A percentile compares a stretch with the other conserved stretches of the same genome.
Conservation (phyloP, 441 rosid genomes). For the Raphanus hybrid region DNA sequence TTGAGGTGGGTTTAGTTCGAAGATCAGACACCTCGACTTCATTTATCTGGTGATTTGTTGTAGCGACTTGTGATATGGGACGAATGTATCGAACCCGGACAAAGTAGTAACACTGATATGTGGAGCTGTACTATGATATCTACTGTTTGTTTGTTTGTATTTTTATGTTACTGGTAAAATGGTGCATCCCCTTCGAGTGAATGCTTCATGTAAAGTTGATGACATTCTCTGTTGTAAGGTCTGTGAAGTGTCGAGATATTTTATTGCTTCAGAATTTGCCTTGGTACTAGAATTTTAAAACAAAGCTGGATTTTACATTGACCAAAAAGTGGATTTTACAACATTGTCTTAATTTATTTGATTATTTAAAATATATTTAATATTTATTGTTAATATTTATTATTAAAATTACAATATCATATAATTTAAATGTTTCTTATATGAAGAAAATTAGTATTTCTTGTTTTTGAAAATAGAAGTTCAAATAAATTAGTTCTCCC, state of each 20-base stretch:
- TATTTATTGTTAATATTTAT: no score
- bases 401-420: background rate
- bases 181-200: slow-evolving; percentile 41
- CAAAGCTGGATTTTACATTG: background rate
- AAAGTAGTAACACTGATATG: slow-evolving; percentile 29
- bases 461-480: background rate
- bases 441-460: background rate
- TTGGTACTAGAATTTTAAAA: background rate
- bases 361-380: no score
- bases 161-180: slow-evolving; percentile 31
- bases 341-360: background rate
- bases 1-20: slow-evolving; percentile 81
- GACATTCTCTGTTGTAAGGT: slow-evolving; percentile 29
- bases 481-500: background rate
- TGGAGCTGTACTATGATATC: slow-evolving; percentile 35
- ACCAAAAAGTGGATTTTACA: background rate
- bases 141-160: slow-evolving; percentile 36
- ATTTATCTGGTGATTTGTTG: slow-evolving; percentile 41
- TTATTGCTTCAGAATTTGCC: slow-evolving; percentile 23
- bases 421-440: background rate
- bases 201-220: slow-evolving; percentile 42
- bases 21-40: slow-evolving; percentile 52
- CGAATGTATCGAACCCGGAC: slow-evolving; percentile 24
- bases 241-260: slow-evolving; percentile 20
- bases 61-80: slow-evolving; percentile 33